These are phyloP conservation scores for Tarenaya hassleriana DNA, from an alignment of 345 rosid genomes.

Conservation along the genomic window DNA sequence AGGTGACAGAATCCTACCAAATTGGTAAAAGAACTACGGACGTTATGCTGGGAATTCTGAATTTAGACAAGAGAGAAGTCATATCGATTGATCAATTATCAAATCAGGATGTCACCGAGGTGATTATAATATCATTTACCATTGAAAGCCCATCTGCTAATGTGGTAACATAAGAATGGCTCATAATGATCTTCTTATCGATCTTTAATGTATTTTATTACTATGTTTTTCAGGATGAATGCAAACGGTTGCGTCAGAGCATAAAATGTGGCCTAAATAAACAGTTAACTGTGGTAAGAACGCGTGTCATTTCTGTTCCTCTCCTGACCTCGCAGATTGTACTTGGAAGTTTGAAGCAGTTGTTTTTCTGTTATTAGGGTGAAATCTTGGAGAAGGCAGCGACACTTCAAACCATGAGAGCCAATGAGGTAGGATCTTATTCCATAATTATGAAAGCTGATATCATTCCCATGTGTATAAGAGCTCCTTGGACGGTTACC, in stretches of 20 bases:
- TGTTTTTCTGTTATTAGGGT: conserved; percentile 42
- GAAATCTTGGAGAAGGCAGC: conserved; percentile 67
- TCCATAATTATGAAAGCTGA: background rate
- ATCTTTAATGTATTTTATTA: conserved; percentile 21
- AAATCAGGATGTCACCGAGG: conserved; percentile 87
- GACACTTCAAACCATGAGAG: conserved; percentile 53
- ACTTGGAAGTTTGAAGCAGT: conserved; percentile 13
- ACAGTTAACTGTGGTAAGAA: conserved; percentile 64
- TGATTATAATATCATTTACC: conserved; percentile 25
- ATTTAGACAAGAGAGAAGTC: conserved; percentile 67
- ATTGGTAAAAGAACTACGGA: conserved; percentile 52
- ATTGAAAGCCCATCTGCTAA: conserved; percentile 6
- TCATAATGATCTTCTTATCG: background rate
- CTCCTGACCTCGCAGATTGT: background rate
- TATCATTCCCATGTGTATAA: conserved; percentile 13
- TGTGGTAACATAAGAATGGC: conserved; percentile 4
- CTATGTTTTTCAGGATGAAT: conserved; percentile 63
- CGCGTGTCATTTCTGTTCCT: conserved; percentile 11
- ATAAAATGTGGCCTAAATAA: conserved; percentile 65
- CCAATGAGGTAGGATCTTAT: conserved; percentile 51
- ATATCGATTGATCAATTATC: conserved; percentile 67
- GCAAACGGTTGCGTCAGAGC: conserved; percentile 55
- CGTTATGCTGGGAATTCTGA: conserved; percentile 60
- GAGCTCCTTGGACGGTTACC: conserved; percentile 13
- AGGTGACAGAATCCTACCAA: conserved; percentile 51